These are phyloP conservation scores for Extremus antarcticus DNA, from an alignment of 495 filamentous ascomycete genomes.

Conservation along the genomic window DNA sequence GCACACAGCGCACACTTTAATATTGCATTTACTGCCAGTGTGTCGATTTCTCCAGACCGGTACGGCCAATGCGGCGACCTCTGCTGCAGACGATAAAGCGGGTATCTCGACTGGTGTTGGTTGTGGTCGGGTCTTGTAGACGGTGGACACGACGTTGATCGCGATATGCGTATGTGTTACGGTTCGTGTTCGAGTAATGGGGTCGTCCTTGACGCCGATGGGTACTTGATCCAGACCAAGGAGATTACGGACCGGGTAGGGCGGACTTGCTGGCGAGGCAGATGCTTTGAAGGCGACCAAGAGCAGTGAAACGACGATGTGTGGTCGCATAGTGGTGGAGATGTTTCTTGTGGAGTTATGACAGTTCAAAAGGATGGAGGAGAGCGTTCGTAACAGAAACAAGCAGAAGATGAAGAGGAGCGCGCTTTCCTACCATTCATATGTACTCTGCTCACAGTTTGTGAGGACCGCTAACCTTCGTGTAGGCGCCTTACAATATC, in stretches of 20 bases:
- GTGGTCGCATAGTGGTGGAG: no score
- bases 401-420: neutral
- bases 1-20: constrained; percentile 9
- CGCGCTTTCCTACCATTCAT: no score
- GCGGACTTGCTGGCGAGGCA: neutral
- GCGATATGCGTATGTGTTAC: neutral
- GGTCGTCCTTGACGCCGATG: neutral
- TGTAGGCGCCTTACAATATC: neutral
- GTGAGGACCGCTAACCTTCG: no score
- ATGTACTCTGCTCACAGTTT: no score
- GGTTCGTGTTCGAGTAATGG: neutral
- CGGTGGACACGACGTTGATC: neutral
- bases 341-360: neutral
- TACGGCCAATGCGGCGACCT: neutral
- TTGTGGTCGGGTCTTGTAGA: neutral
- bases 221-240: neutral
- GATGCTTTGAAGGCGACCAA: neutral
- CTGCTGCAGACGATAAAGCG: neutral
- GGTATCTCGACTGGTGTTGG: neutral
- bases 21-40: neutral
- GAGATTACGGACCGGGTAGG: neutral
- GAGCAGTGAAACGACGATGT: neutral
- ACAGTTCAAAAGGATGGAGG: neutral
- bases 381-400: neutral
- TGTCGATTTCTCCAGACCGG: constrained; percentile 3